Evolutionary conservation across 192 early-diverging fungal genomes (phyloP), one percentile per base, ranked within the genome.

Genomic region (Coemansia sp.): DNA sequence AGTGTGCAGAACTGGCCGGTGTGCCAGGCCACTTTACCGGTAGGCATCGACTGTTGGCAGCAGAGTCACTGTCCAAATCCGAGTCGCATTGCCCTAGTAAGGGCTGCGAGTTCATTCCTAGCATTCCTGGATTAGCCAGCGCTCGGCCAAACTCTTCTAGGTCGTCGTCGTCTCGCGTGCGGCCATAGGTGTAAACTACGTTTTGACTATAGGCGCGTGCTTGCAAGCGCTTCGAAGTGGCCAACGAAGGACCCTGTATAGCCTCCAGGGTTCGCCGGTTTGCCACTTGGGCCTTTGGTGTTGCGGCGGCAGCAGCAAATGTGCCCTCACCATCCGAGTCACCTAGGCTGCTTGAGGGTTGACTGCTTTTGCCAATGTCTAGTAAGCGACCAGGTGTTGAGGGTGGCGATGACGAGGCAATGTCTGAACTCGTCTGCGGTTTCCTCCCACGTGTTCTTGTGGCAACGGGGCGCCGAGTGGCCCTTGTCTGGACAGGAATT

Each of bases 151-250:
- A 67, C 11, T 68, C 63, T 11, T 61, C 63, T 43, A 76, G 47
- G 7, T 65, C 61, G 6, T 73, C 77, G 31, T 68, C 73, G 20
- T 65, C 62, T 15, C 77, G 82, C n/a, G 71, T 31, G 60, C 77
- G 82, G 5, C 82, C 82, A 41, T 84, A 84, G 15, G 74, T 84
- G 42, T 73, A 84, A 0, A 84, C 82, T 2, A 84, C 82, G 27
- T 84, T 76, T 31, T 78, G 77, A 7, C 63, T 61, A 43, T 67
- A 70, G 5, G 82, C 72, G 3, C 77, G 73, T 31, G 67, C 66
- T 61, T 84, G 82, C 27, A 84, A 51, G 22, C 82, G 77, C 68
- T 74, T 84, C 18, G 72, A 79, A 0, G 82, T 79, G 3, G 74
- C 77, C 7, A 69, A 46, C 2, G 82, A 84, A 42, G 82, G 82